These are phyloP conservation scores for Alternaria angustiovoidea DNA, from an alignment of 2,329 filamentous ascomycete species.

Conservation along the genomic window DNA sequence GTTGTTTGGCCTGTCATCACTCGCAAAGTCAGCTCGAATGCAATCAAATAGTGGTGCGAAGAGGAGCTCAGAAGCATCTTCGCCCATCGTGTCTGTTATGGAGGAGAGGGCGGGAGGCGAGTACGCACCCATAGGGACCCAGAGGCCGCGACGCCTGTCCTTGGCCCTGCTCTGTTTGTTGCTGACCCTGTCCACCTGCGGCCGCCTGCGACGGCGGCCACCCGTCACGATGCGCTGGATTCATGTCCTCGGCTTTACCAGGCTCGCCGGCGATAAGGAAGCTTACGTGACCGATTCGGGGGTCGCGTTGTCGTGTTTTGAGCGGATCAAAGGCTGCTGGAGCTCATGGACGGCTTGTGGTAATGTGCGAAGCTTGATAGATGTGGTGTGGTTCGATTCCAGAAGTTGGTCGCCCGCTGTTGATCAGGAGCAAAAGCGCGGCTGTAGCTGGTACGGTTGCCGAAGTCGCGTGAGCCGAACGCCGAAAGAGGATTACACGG, in stretches of 20 bases:
- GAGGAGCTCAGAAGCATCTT: slow-evolving; percentile 22
- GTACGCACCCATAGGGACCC: slow-evolving; percentile 48
- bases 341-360: slow-evolving; percentile 35
- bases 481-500: slow-evolving; percentile 21
- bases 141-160: slow-evolving; percentile 45
- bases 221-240: slow-evolving; percentile 52
- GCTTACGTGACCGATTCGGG: slow-evolving; percentile 18
- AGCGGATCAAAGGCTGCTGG: slow-evolving; percentile 10
- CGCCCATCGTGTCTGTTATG: slow-evolving; percentile 26
- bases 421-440: slow-evolving; percentile 35
- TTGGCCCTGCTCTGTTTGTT: slow-evolving; percentile 48
- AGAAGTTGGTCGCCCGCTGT: slow-evolving; percentile 28
- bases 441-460: slow-evolving; percentile 32
- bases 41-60: slow-evolving; percentile 20
- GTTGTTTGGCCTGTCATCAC: slow-evolving; percentile 40
- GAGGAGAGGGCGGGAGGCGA: slow-evolving; percentile 10
- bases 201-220: slow-evolving; percentile 56
- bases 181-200: slow-evolving; percentile 56
- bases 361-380: slow-evolving; percentile 13
- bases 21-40: slow-evolving; percentile 27
- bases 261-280: slow-evolving; percentile 36
- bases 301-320: slow-evolving; percentile 28
- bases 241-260: slow-evolving; percentile 49
- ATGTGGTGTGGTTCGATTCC: slow-evolving; percentile 23
- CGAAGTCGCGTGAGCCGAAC: slow-evolving; percentile 20